Evolutionary conservation across 1,284 basidiomycete genomes (phyloP).

Genomic region (Trichosporon inkin): DNA sequence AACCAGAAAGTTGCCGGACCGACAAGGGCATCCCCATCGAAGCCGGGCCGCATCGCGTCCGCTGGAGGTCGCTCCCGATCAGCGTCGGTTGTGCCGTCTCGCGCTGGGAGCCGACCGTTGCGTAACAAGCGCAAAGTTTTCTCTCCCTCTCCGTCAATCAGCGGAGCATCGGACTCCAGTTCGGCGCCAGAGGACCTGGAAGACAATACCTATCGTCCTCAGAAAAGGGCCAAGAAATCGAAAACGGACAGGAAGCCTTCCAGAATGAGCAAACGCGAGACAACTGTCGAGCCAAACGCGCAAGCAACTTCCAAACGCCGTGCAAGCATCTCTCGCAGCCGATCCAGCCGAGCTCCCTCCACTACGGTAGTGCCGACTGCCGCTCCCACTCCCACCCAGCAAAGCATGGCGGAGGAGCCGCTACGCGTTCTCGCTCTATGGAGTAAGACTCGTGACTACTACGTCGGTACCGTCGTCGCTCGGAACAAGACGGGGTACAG

Average conservation of each 20-base stretch:
- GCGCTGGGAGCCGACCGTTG: neutral
- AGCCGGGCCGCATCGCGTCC: neutral
- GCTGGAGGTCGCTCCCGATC: neutral
- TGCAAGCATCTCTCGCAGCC: neutral
- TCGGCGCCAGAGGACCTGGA: slow-evolving; percentile 28
- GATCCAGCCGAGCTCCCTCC: neutral
- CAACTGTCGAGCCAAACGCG: neutral
- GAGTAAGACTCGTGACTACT: slow-evolving; percentile 14
- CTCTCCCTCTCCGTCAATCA: slow-evolving; percentile 9
- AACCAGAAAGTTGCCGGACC: neutral
- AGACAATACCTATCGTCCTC: slow-evolving; percentile 26
- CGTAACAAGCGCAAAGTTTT: slow-evolving; percentile 20
- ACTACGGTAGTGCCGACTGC: neutral
- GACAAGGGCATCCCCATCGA: neutral
- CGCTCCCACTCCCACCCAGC: neutral
- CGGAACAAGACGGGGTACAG: slow-evolving; percentile 12
- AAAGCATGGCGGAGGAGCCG: neutral
- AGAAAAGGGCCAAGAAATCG: slow-evolving; percentile 12
- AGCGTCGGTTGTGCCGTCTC: neutral
- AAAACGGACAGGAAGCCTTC: neutral
- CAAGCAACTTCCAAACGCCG: neutral
- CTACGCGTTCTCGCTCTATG: slow-evolving; percentile 20
- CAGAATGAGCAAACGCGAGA: neutral
- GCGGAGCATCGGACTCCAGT: slow-evolving; percentile 14
- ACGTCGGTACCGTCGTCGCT: slow-evolving; percentile 15